These are phyloP conservation scores for Tetrahymena elliotti DNA, from an alignment of 73 alveolate species.

Conservation along the genomic window DNA sequence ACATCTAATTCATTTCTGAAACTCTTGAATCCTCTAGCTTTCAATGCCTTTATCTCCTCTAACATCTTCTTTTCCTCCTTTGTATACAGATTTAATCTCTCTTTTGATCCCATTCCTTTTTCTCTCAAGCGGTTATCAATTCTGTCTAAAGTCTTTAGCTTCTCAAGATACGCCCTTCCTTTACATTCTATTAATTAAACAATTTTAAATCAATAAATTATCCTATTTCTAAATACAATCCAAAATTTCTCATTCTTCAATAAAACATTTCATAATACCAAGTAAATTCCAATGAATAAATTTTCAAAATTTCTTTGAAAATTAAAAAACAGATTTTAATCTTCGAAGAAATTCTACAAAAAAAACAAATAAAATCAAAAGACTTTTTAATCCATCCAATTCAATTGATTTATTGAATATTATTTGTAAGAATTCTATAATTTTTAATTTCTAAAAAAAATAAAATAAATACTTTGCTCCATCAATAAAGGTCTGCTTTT, in stretches of 20 bases:
- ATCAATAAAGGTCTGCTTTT: conserved; percentile 68
- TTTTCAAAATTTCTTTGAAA: too few species aligned
- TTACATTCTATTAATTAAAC: conserved; percentile 10
- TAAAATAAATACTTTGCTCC: conserved; percentile 45
- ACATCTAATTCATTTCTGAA: background rate
- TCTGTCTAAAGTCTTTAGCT: conserved; percentile 10
- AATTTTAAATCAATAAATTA: background rate
- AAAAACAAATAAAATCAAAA: too few species aligned
- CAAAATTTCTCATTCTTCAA: too few species aligned
- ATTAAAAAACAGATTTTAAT: too few species aligned
- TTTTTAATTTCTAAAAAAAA: background rate
- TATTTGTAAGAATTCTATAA: too few species aligned
- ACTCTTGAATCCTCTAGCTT: background rate
- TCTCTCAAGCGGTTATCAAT: conserved; percentile 11
- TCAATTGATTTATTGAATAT: too few species aligned
- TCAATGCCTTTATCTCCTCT: background rate
- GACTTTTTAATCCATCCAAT: too few species aligned
- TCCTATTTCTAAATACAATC: too few species aligned
- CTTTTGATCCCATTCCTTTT: conserved; percentile 2
- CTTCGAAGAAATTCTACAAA: too few species aligned
- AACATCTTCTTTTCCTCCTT: conserved; percentile 30
- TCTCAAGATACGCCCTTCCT: conserved; percentile 38
- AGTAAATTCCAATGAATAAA: too few species aligned
- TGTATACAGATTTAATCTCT: conserved; percentile 6
- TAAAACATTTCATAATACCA: too few species aligned